Conservation (phyloP, 108 stramenopile species). For the Epithemia pelagica region DNA sequence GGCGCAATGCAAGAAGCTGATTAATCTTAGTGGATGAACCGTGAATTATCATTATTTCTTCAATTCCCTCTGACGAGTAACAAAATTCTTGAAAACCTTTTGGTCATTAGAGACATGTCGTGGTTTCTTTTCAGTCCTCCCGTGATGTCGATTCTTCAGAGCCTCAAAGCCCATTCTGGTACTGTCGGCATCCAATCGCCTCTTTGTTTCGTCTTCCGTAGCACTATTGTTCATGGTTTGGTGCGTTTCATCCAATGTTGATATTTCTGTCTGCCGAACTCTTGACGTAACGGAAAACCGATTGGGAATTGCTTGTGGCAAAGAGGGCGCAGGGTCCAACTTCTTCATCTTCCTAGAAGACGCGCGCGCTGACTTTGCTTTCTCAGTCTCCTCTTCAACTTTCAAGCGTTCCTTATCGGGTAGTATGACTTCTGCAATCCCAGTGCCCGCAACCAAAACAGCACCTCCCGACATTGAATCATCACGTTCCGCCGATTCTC, state of each 20-base stretch:
- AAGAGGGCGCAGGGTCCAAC: not conserved
- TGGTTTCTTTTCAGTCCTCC: not conserved
- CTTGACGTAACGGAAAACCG: slow-evolving; percentile 5
- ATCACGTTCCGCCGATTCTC: not conserved
- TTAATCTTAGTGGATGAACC: not conserved
- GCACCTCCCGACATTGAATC: slow-evolving; percentile 12
- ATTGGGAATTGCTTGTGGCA: slow-evolving; percentile 5
- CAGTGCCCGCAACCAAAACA: slow-evolving; percentile 21
- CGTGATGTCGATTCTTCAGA: not conserved
- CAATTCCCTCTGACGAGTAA: slow-evolving; percentile 3
- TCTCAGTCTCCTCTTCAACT: not conserved
- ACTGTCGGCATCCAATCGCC: not conserved
- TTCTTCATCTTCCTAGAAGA: not conserved
- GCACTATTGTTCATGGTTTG: not conserved
- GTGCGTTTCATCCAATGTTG: not conserved
- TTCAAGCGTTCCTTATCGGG: slow-evolving; percentile 12
- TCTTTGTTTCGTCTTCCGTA: not conserved
- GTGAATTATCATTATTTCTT: not conserved
- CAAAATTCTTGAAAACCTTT: slow-evolving; percentile 7
- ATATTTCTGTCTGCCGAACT: not conserved
- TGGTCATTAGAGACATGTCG: slow-evolving; percentile 2
- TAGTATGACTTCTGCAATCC: slow-evolving; percentile 26
- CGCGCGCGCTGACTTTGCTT: not conserved
- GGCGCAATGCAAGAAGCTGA: slow-evolving; percentile 45
- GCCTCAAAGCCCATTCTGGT: slow-evolving; percentile 12